A percentile compares a stretch with the other conserved stretches of the same genome.
Evolutionary conservation across 257 asterid genomes (phyloP).

Genomic region (Ocimum tenuiflorum): DNA sequence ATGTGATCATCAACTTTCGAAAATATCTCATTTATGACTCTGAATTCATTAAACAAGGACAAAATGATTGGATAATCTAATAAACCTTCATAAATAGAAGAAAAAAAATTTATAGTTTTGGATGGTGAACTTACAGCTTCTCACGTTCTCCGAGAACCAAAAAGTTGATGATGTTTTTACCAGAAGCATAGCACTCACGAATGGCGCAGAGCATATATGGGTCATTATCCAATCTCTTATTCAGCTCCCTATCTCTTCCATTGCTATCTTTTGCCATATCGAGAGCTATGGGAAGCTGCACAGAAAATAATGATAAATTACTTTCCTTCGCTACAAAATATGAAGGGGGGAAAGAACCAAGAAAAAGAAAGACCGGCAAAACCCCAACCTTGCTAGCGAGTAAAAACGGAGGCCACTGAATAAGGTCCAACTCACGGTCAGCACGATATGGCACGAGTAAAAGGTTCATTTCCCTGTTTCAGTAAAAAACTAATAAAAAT

Average conservation of each 20-base stretch:
- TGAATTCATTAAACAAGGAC: conserved; percentile 29
- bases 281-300: conserved; percentile 89
- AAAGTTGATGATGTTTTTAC: conserved; percentile 64
- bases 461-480: conserved; percentile 75
- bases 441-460: conserved; percentile 91
- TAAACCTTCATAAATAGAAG: background rate
- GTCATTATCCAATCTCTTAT: conserved; percentile 69
- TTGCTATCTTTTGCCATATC: conserved; percentile 97
- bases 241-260: conserved; percentile 83
- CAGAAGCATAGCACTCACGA: conserved; percentile 88
- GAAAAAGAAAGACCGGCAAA: background rate
- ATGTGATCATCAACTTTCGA: conserved; percentile 65
- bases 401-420: conserved; percentile 98
- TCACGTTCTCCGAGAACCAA: conserved; percentile 81
- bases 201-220: conserved; percentile 77
- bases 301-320: conserved; percentile 10
- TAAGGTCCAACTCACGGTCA: conserved; percentile 82
- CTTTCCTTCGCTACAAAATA: background rate
- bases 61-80: conserved; percentile 1
- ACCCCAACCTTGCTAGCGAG: conserved; percentile 85
- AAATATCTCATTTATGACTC: conserved; percentile 71
- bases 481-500: background rate
- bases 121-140: conserved; percentile 50
- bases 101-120: no score
- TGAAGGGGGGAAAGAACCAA: background rate